Percentiles rank a stretch among this genome's conserved stretches.
Evolutionary conservation across 768 basidiomycete genomes (phyloP).

Genomic region (Fomitopsis serialis): DNA sequence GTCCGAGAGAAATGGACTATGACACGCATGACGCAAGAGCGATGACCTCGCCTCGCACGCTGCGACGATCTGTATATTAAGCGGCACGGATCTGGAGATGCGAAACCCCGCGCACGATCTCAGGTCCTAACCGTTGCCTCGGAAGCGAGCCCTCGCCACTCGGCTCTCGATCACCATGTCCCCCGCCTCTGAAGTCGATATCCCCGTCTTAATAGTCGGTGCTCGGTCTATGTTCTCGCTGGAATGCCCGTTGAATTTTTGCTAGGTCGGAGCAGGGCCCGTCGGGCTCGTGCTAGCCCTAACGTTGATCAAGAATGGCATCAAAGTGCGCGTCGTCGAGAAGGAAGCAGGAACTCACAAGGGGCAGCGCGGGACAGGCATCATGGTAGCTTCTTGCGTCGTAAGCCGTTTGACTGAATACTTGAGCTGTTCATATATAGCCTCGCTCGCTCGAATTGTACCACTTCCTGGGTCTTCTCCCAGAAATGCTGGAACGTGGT

Average conservation of each 20-base stretch:
- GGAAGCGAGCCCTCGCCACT: background rate
- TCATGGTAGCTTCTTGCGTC: constrained; percentile 15
- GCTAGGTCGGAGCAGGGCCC: constrained; percentile 18
- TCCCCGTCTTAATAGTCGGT: background rate
- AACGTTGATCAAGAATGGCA: constrained; percentile 13
- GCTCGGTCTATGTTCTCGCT: background rate
- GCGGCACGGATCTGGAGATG: background rate
- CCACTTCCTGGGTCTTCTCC: constrained; percentile 14
- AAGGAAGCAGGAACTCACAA: constrained; percentile 11
- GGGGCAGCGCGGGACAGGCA: constrained; percentile 22
- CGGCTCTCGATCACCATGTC: background rate
- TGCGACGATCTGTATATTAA: background rate
- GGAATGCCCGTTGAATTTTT: no score
- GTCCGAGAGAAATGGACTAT: background rate
- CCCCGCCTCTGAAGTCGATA: background rate
- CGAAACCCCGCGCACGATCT: no score
- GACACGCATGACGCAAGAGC: background rate
- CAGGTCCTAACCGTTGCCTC: no score
- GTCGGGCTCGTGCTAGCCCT: constrained; percentile 14
- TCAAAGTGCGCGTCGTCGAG: constrained; percentile 18
- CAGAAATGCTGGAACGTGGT: constrained; percentile 7
- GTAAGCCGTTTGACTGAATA: background rate
- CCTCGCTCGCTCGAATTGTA: constrained; percentile 17
- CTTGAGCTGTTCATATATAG: constrained; percentile 1
- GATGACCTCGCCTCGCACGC: background rate